Evolutionary conservation across 108 stramenopile genomes (phyloP), one percentile per base, ranked within the genome.

Genomic region (Cyclotella cryptica): DNA sequence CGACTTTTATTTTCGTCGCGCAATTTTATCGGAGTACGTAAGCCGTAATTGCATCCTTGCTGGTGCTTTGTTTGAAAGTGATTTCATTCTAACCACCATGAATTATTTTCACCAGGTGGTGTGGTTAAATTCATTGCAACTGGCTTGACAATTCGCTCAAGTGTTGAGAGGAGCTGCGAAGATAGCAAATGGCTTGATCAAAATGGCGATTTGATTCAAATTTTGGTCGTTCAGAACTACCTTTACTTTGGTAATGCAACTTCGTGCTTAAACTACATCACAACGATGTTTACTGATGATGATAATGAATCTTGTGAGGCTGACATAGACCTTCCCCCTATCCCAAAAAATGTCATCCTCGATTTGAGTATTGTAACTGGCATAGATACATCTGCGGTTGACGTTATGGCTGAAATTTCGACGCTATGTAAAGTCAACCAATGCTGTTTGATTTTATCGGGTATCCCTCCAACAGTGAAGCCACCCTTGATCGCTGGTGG

Each of bases 171-270:
- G 21, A 78, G 83, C 21, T 58, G 79, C 3, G 71, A 68, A 27
- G 78, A 87, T 39, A 81, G 76, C 19, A 67, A 69, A 3, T 92
- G 91, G 91, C 79, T 94, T 60, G 87, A 92, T 60, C 65, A 84
- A n/a, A 71, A 94, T 68, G 91, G 86, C 17, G 90, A 90, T 60
- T 53, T 82, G 19, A 88, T 92, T 30, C 93, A 92, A 43, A 69
- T 92, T 4, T 60, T 94, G 15, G 86, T 92, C 1, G 72, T 94
- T 22, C 93, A 94, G 66, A 92, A 89, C 58, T 94, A 92, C 69
- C 75, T 94, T 15, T 94, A 92, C 68, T 94, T 94, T 69, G 93
- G 93, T 18, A 94, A 94, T 75, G 90, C 91, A 8, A 74, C 72
- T 3, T 87, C 91, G 0, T 78, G 90, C 30, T 78, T 82, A n/a